These are phyloP conservation scores for Trichoderma koningii DNA, from an alignment of 2,329 filamentous ascomycete species.

Conservation along the genomic window DNA sequence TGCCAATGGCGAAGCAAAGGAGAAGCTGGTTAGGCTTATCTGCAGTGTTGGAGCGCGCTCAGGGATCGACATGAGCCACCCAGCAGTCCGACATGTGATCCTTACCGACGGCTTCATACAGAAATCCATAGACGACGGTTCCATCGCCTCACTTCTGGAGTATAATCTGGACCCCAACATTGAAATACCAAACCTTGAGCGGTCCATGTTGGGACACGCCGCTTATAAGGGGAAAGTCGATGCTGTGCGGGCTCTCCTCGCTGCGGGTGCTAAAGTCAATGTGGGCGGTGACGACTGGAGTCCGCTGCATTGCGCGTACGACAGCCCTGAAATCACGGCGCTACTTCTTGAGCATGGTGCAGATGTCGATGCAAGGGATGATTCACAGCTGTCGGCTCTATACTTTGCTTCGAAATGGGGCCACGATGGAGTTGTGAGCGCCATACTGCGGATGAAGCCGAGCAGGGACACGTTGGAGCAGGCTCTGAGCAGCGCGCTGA, in stretches of 20 bases:
- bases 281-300: neutral
- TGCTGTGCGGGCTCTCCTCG: neutral
- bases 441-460: neutral
- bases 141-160: neutral
- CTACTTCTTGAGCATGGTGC: neutral
- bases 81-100: neutral
- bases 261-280: neutral
- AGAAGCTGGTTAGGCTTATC: neutral
- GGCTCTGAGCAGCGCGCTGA: neutral
- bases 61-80: neutral
- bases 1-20: neutral
- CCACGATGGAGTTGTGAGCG: neutral
- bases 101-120: neutral
- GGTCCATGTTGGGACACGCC: neutral
- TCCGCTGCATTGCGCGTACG: neutral
- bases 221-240: neutral
- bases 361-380: neutral
- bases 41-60: neutral
- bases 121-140: neutral
- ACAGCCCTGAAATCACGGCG: neutral
- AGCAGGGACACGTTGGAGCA: neutral
- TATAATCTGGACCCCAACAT: neutral
- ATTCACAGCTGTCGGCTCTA: neutral
- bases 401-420: neutral
- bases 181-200: neutral